Base-by-base conservation (phyloP, 192 early-diverging fungal genomes). In the Gigaspora rosea region DNA sequence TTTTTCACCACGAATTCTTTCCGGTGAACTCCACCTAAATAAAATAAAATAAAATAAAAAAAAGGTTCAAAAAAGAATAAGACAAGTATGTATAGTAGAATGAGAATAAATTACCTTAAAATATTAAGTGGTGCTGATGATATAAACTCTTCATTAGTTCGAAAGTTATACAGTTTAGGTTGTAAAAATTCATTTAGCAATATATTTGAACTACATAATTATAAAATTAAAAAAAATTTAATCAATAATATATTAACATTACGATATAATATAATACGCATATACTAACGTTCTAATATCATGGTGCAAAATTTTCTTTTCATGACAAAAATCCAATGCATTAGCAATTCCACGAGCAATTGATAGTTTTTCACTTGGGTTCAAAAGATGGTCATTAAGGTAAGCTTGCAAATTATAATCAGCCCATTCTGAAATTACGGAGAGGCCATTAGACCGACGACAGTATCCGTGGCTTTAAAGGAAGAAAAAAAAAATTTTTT, bases 321-420 rank as follows among this genome's bases (percentile, higher is more conserved):
- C 20, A 51, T 69, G 67, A 69, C 47, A 51, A 69, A 15, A 69
- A 27, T n/a, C 27, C 27, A 69, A 51, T 2, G 67, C 67, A 27
- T 16, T 18, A 51, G 67, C 47, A 33, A 69, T 51, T 69, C 67
- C 67, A 4, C 67, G 48, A 6, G 67, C 18, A 32, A 69, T 69
- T 22, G 11, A 32, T 7, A 69, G 22, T 69, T 69, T 69, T 12
- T 48, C 22, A 12, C 7, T 13, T 47, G 20, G 49, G 4, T 15
- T 9, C 1, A 69, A 6, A 1, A 8, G 13, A 69, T 69, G 9
- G 7, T 22, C 13, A 7, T 18, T 22, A 22, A 69, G 67, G 6
- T 69, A 69, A 5, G 11, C 11, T 69, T 69, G 46, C 49, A 69
- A 27, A 16, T 69, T 50, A n/a, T 69, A 69, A 15, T 69, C 47